These are phyloP conservation scores for Dipteronia sinensis DNA, from an alignment of 345 rosid genomes.

Conservation along the genomic window DNA sequence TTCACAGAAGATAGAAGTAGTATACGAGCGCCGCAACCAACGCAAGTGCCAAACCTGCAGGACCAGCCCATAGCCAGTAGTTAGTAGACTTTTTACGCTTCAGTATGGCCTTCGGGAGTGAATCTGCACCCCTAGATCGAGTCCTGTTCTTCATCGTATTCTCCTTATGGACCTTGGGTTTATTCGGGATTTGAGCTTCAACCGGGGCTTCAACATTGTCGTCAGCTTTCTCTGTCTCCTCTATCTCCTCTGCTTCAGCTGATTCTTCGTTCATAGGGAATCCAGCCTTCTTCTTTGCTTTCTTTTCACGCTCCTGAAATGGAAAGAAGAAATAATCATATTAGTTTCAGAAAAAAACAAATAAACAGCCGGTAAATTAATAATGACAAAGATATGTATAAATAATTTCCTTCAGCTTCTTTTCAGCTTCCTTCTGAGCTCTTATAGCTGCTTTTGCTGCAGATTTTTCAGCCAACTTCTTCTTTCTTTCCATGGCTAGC, in stretches of 20 bases:
- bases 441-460: conserved; percentile 86
- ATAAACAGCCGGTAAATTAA: not conserved
- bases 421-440: conserved; percentile 97
- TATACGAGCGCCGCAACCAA: conserved; percentile 49
- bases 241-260: conserved; percentile 50
- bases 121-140: conserved; percentile 55
- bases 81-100: conserved; percentile 72
- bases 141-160: conserved; percentile 46
- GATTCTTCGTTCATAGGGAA: conserved; percentile 46
- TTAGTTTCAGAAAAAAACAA: conserved; percentile 22
- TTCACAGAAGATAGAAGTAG: conserved; percentile 51
- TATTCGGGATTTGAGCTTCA: conserved; percentile 33
- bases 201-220: conserved; percentile 32
- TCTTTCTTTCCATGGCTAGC: conserved; percentile 95
- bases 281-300: conserved; percentile 71
- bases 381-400: not conserved
- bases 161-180: conserved; percentile 51
- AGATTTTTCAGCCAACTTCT: conserved; percentile 84
- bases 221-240: conserved; percentile 55
- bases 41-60: conserved; percentile 57
- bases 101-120: conserved; percentile 67
- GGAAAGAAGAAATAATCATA: not conserved
- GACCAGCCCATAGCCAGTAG: conserved; percentile 69
- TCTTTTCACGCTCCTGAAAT: conserved; percentile 89
- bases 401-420: conserved; percentile 76